Evolutionary conservation across 2,329 filamentous ascomycete genomes (phyloP).

Genomic region (Xylariaceae sp.): DNA sequence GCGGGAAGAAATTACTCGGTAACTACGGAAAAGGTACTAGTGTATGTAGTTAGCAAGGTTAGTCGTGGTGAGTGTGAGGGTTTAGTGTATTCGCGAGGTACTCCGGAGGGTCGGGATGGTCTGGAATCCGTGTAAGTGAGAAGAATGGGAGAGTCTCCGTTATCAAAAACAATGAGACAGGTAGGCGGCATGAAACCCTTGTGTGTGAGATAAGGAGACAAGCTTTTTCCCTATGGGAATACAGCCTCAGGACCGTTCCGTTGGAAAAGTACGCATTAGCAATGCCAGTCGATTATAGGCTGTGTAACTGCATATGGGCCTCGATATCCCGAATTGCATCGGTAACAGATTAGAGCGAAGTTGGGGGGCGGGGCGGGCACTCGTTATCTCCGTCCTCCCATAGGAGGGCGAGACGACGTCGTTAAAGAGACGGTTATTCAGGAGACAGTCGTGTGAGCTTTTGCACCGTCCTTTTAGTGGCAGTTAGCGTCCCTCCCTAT

Average conservation of each 20-base stretch:
- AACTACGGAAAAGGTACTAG: background rate
- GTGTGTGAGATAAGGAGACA: constrained; percentile 13
- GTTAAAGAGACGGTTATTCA: background rate
- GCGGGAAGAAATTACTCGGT: background rate
- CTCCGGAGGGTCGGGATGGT: background rate
- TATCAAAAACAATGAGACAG: background rate
- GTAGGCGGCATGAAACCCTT: background rate
- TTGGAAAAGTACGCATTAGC: background rate
- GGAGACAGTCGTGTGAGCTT: background rate
- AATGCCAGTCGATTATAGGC: background rate
- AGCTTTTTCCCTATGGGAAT: constrained; percentile 4
- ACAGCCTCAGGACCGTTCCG: background rate
- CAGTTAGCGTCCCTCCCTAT: background rate
- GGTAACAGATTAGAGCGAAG: background rate
- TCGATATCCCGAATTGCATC: background rate
- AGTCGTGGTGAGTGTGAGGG: background rate
- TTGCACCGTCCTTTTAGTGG: background rate
- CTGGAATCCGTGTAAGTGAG: background rate
- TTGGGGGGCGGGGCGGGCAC: background rate
- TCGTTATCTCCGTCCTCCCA: background rate
- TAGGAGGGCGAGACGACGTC: background rate
- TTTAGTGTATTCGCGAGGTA: background rate
- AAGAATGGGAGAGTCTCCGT: background rate
- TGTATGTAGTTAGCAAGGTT: background rate
- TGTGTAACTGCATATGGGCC: background rate